phyloP scores from a whole-genome alignment of 2,329 filamentous ascomycete species.

The Fusarium sp. region DNA sequence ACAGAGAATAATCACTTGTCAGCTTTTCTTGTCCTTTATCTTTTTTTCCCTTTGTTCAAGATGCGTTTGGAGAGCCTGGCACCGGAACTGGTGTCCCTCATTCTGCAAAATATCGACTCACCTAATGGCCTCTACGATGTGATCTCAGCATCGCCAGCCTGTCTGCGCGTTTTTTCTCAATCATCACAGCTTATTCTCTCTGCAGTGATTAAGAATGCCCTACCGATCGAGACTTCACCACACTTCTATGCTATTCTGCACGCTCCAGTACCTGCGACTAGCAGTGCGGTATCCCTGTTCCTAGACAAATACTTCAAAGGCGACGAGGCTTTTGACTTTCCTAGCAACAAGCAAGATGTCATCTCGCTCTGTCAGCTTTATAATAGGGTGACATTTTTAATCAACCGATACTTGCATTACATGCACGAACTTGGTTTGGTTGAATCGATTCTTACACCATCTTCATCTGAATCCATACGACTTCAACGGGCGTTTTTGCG shows the following conservation, averaged over 20 bases:
- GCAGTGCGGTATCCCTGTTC: background rate
- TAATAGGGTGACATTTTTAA: background rate
- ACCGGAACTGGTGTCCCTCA: background rate
- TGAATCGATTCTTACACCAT: background rate
- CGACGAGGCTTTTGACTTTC: background rate
- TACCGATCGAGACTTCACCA: background rate
- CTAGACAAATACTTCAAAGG: background rate
- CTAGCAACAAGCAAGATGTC: background rate
- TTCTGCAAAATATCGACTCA: background rate
- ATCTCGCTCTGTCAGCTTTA: background rate
- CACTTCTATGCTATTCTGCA: background rate
- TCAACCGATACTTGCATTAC: background rate
- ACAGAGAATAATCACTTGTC: too few species aligned
- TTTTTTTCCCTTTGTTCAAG: background rate
- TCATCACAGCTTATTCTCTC: background rate
- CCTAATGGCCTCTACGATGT: background rate
- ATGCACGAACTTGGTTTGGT: background rate
- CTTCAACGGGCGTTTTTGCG: background rate
- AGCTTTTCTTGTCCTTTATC: background rate
- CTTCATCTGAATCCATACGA: background rate
- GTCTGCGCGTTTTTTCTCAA: background rate
- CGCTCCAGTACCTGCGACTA: background rate
- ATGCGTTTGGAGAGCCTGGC: background rate
- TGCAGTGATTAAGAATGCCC: background rate
- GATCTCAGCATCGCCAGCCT: background rate